phyloP scores from a whole-genome alignment of 2,329 filamentous ascomycete species.

The Grosmannia clavigera region DNA sequence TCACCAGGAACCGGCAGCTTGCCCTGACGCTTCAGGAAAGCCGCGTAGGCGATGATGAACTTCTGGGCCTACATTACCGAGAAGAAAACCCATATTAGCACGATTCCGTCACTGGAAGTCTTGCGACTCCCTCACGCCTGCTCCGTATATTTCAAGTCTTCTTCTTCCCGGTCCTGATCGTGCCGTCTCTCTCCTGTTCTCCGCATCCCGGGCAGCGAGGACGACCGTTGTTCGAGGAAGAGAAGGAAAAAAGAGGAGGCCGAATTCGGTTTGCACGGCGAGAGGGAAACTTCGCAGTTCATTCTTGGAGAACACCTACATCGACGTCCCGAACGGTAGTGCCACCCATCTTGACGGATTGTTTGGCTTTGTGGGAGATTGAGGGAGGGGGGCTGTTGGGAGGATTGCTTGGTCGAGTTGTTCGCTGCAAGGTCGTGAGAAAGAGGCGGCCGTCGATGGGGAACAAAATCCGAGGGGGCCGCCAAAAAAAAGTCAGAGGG shows the following conservation, averaged over 20 bases:
- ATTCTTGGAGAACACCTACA: constrained; percentile 42
- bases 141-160: constrained; percentile 30
- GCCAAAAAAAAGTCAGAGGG: not conserved
- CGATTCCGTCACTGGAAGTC: constrained; percentile 62
- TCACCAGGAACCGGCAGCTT: constrained; percentile 82
- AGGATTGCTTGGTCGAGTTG: not conserved
- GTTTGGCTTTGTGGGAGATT: constrained; percentile 5
- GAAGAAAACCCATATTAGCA: constrained; percentile 40
- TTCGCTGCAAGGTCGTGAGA: constrained; percentile 4
- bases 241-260: not conserved
- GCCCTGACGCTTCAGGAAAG: constrained; percentile 88
- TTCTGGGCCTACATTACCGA: constrained; percentile 57
- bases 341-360: constrained; percentile 52
- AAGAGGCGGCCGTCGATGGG: not conserved
- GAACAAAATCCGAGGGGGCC: not conserved
- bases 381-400: not conserved
- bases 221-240: not conserved
- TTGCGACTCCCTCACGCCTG: constrained; percentile 61
- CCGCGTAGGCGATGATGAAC: constrained; percentile 73
- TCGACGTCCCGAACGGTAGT: constrained; percentile 78
- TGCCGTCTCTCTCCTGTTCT: constrained; percentile 6
- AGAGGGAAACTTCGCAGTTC: constrained; percentile 3
- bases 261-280: constrained; percentile 3
- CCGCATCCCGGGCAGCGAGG: not conserved
- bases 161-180: not conserved